Conservation (phyloP, 2,329 filamentous ascomycete species). For the Fusarium sulawesiense region DNA sequence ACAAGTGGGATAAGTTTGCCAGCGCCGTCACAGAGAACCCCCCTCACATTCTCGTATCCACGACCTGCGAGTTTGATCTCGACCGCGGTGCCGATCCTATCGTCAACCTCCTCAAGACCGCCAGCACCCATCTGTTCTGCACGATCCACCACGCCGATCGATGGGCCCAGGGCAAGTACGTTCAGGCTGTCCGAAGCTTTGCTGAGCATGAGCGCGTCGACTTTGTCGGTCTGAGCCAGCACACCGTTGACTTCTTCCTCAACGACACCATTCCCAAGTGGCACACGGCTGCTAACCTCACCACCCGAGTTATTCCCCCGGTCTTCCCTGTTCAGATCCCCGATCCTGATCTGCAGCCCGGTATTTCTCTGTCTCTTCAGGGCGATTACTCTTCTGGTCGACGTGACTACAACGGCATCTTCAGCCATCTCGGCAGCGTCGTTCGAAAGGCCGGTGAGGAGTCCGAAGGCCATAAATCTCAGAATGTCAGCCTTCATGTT, state of each 20-base stretch:
- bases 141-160: conserved; percentile 46
- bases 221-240: conserved; percentile 46
- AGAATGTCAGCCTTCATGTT: conserved; percentile 42
- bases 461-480: background rate
- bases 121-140: conserved; percentile 45
- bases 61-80: conserved; percentile 47
- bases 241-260: conserved; percentile 42
- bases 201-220: conserved; percentile 37
- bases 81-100: conserved; percentile 28
- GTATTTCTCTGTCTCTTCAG: conserved; percentile 45
- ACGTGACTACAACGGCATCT: conserved; percentile 45
- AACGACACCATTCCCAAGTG: conserved; percentile 40
- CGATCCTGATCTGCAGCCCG: conserved; percentile 25
- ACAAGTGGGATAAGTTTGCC: conserved; percentile 33
- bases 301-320: conserved; percentile 42
- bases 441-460: conserved; percentile 37
- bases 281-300: conserved; percentile 30
- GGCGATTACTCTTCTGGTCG: conserved; percentile 46
- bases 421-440: conserved; percentile 42
- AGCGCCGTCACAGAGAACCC: conserved; percentile 20
- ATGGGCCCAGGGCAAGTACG: conserved; percentile 40
- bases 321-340: conserved; percentile 42
- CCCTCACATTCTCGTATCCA: conserved; percentile 46
- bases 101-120: conserved; percentile 35
- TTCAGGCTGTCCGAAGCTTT: conserved; percentile 38